Evolutionary conservation across 2,329 filamentous ascomycete genomes (phyloP), one percentile per base, ranked within the genome.

Genomic region (Allantophomopsis cytisporea): DNA sequence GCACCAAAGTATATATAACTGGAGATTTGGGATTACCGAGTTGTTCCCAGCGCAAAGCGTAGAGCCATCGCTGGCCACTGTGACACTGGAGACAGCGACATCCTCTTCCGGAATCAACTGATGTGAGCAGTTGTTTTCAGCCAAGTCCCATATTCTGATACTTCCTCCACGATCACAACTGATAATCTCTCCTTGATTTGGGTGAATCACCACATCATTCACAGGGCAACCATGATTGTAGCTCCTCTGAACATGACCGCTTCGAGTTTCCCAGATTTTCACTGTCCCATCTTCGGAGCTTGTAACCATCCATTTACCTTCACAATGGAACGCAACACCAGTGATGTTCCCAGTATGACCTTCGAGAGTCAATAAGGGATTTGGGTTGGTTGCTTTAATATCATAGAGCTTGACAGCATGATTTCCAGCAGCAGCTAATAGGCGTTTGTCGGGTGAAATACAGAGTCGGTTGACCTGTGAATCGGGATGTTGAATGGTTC

Each of bases 261-360:
- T 83, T 36, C 88, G 70, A 5, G 87, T 94, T 58, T 95, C 89
- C 88, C 88, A 95, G 47, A 95, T 94, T 68, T 94, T 94, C 55
- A 95, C 88, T 1, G 86, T 94, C 52, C 88, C 85, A 56, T 98
- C 91, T 61, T 98, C 91, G 36, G 85, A 94, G 60, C 83, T 93
- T 8, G 91, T 98, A 14, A 96, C 91, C 84, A 98, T 95, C 91
- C 91, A 98, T 64, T 98, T 98, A 10, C 89, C 88, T 61, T 98
- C 91, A 59, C 89, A 96, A 60, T 98, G 91, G 58, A 98, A 98
- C 10, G 88, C 88, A 36, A 98, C 84, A 34, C 91, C 91, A 0
- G 91, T 98, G 56, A 98, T 81, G 54, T 98, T 98, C 49, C 80
- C 86, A 11, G 85, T 91, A 63, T 98, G 91, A 33, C 91, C 91